Conservation (phyloP, 208 protist genomes). For the Trypanosoma boissoni region DNA sequence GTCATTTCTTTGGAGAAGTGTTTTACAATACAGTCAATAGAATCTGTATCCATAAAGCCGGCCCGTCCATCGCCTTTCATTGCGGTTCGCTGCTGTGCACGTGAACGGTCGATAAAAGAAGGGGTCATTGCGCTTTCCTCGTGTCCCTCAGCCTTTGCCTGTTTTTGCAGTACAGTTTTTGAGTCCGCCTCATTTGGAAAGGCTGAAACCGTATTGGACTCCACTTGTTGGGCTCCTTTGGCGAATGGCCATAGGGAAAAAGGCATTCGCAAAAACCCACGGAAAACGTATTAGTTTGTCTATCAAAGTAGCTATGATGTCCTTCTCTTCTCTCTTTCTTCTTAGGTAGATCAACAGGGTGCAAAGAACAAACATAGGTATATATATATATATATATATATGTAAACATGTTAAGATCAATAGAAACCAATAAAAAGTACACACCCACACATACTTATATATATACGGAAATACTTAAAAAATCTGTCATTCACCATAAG, state of each 20-base stretch:
- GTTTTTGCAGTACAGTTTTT: conserved; percentile 9
- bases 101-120: conserved; percentile 20
- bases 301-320: no score
- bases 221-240: conserved; percentile 9
- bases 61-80: conserved; percentile 41
- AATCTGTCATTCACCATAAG: no score
- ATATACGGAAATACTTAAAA: no score
- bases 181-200: conserved; percentile 24
- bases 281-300: no score
- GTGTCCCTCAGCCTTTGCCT: conserved; percentile 17
- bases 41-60: conserved; percentile 52
- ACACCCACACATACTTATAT: no score
- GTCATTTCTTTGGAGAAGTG: conserved; percentile 56
- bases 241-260: conserved; percentile 25
- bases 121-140: conserved; percentile 15
- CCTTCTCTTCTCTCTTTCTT: no score
- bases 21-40: conserved; percentile 54
- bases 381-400: no score
- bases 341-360: no score
- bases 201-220: conserved; percentile 4
- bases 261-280: no score
- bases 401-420: no score
- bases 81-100: conserved; percentile 6
- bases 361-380: no score
- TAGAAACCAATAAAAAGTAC: no score